Evolutionary conservation across 2,329 filamentous ascomycete species (phyloP), one percentile per base, ranked within the genome.

Genomic region (Colletotrichum siamense): DNA sequence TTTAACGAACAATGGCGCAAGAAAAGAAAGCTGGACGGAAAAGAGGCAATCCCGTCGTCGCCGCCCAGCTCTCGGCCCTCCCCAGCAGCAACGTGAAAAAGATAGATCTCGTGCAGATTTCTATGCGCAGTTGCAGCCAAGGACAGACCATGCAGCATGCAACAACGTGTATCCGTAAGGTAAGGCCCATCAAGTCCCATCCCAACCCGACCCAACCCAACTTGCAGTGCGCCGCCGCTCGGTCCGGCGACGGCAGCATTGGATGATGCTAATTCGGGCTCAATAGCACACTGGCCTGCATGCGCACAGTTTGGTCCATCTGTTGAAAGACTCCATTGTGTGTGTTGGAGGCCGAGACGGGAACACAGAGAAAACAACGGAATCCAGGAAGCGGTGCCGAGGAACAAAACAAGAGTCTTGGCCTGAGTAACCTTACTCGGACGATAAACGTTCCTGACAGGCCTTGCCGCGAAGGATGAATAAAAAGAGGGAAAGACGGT

Each of bases 201-300:
- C 59, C 55, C 36, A 39, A 52, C 16, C 55, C 15, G 16, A 52
- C 16, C 69, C 32, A 59, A 44, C 64, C 64, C 64, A 73, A 49
- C 36, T 36, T 63, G 65, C 34, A 49, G 36, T 28, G 39, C 15
- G 36, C 36, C 32, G 57, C 24, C 39, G 55, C 71, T 69, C 39
- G 65, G 57, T 63, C 71, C 71, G 65, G 65, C 13, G 13, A 69
- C 24, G 55, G 55, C 22, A 68, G 70, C n/a, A 39, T 39, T 36
- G 30, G 22, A 57, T 69, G 36, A 26, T 73, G 28, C 71, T 73
- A 73, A 63, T 55, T 73, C n/a, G 36, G 65, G 65, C 32, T 49
- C 18, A 22, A 22, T 18, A 39, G 22, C 15, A 28, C 8, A 12
- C 59, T 34, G 12, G 36, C 26, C 34, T 65, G 62, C 62, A 65